phyloP scores from a whole-genome alignment of 805 yeast species.

The Suhomyces kilbournensis region DNA sequence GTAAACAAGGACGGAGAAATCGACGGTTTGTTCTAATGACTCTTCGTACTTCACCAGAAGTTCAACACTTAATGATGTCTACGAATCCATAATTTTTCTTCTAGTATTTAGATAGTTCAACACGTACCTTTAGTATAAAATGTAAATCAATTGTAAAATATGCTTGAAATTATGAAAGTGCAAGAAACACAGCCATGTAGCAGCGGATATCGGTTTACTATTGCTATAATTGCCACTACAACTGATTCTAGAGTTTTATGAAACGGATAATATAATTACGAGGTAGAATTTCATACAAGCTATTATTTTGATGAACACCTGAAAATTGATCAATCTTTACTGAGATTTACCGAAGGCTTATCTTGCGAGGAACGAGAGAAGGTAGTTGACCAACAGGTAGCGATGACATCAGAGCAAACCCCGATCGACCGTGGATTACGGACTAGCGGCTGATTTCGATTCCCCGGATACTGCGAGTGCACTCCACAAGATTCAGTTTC shows the following conservation, averaged over 20 bases:
- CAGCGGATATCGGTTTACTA: too few relatives aligned
- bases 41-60: slow-evolving; percentile 2
- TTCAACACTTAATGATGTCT: slow-evolving; percentile 7
- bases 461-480: neutral
- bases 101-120: neutral
- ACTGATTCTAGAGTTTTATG: too few relatives aligned
- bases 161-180: neutral
- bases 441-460: neutral
- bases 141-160: neutral
- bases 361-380: neutral
- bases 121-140: neutral
- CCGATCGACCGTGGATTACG: neutral
- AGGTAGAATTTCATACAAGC: neutral
- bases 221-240: too few relatives aligned
- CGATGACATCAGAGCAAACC: neutral
- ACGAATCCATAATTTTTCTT: slow-evolving; percentile 1
- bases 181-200: too few relatives aligned
- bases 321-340: neutral
- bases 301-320: neutral
- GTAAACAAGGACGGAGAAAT: slow-evolving; percentile 82
- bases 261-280: neutral
- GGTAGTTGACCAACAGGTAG: neutral
- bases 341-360: neutral
- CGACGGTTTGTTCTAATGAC: slow-evolving; percentile 64
- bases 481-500: neutral